phyloP scores from a whole-genome alignment of 2,329 filamentous ascomycete species.

The Dactylella cylindrospora region DNA sequence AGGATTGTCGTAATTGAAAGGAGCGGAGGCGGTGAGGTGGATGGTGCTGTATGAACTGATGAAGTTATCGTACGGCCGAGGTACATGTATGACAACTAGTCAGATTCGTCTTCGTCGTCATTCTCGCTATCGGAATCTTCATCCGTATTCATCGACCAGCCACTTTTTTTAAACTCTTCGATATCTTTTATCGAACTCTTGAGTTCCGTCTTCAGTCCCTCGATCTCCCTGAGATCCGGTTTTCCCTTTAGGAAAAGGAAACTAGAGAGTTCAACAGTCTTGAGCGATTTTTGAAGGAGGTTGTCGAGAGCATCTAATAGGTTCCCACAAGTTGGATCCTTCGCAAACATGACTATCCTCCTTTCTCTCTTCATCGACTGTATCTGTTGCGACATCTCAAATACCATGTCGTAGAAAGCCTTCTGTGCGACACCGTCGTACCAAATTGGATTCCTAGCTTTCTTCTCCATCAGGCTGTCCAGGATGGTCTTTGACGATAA shows the following conservation, averaged over 20 bases:
- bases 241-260: constrained; percentile 40
- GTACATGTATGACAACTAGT: no score
- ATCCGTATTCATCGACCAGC: constrained; percentile 31
- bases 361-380: constrained; percentile 41
- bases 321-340: constrained; percentile 33
- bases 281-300: constrained; percentile 37
- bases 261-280: constrained; percentile 29
- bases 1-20: constrained; percentile 24
- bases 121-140: constrained; percentile 17
- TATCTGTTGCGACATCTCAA: constrained; percentile 43
- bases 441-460: constrained; percentile 35
- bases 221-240: constrained; percentile 27
- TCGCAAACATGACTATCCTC: constrained; percentile 44
- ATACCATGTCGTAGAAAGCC: constrained; percentile 41
- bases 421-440: constrained; percentile 42
- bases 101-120: constrained; percentile 21
- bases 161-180: constrained; percentile 39
- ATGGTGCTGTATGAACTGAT: no score
- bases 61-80: no score
- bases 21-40: no score
- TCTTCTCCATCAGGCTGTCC: constrained; percentile 43
- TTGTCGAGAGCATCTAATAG: constrained; percentile 29
- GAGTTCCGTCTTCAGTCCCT: constrained; percentile 25
- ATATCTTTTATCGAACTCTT: constrained; percentile 16
- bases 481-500: constrained; percentile 39